Evolutionary conservation across 2,329 filamentous ascomycete genomes (phyloP).

Genomic region (Alternaria consortialis): DNA sequence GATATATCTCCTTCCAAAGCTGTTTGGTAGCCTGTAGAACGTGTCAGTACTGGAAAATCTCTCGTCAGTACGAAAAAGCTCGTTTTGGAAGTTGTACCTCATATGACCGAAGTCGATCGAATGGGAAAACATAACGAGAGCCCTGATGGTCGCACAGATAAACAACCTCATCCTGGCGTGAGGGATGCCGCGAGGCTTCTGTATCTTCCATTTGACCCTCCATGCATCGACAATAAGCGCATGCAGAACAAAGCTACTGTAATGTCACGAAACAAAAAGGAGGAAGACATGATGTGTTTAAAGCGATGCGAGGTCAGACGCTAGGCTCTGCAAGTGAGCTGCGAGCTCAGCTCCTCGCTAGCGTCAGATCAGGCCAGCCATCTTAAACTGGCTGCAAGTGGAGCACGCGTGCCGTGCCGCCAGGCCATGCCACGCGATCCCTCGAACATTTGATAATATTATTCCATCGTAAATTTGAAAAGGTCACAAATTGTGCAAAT

Average conservation of each 20-base stretch:
- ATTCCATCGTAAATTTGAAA: background rate
- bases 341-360: background rate
- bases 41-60: background rate
- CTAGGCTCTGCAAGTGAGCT: background rate
- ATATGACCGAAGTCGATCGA: background rate
- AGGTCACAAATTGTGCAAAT: background rate
- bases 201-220: background rate
- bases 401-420: background rate
- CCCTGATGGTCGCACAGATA: background rate
- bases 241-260: no score
- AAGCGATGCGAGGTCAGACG: background rate
- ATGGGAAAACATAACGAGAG: background rate
- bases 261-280: background rate
- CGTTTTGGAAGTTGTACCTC: background rate
- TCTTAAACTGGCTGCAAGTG: background rate
- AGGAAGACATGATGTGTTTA: background rate
- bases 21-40: slow-evolving; percentile 16
- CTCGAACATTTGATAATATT: background rate
- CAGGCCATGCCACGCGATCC: background rate
- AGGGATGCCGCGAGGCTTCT: background rate
- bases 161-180: background rate
- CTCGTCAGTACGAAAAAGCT: no score
- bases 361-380: background rate
- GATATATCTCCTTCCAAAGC: slow-evolving; percentile 27
- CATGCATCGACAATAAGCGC: background rate